These are phyloP conservation scores for Albatrellus sp. DNA, from an alignment of 1,284 basidiomycete species.

Conservation along the genomic window DNA sequence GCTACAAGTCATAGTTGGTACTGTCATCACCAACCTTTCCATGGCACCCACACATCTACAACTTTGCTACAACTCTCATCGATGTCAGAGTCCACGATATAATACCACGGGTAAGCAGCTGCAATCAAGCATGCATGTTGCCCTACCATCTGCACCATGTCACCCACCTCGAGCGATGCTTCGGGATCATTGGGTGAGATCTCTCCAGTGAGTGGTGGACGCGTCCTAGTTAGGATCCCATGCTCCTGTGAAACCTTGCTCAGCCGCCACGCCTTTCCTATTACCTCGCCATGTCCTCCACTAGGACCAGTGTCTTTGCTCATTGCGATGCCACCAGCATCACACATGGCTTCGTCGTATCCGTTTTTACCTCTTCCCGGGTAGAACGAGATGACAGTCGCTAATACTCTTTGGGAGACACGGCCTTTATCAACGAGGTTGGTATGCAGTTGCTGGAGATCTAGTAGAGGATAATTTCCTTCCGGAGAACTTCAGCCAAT, in stretches of 20 bases:
- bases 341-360: constrained; percentile 65
- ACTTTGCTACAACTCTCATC: constrained; percentile 38
- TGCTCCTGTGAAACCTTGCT: constrained; percentile 74
- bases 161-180: constrained; percentile 40
- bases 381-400: constrained; percentile 70
- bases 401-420: constrained; percentile 59
- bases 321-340: constrained; percentile 75
- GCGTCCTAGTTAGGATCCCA: constrained; percentile 46
- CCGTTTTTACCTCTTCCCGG: constrained; percentile 49
- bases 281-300: constrained; percentile 59
- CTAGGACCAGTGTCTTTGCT: constrained; percentile 74
- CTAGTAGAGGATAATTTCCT: constrained; percentile 78
- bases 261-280: constrained; percentile 61
- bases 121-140: constrained; percentile 72
- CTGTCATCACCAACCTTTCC: constrained; percentile 70
- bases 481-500: constrained; percentile 1
- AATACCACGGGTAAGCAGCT: constrained; percentile 74
- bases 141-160: constrained; percentile 53
- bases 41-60: constrained; percentile 80
- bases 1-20: too few relatives aligned
- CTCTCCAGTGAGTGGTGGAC: too few relatives aligned
- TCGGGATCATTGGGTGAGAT: constrained; percentile 14
- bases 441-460: constrained; percentile 76
- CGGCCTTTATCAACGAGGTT: constrained; percentile 41
- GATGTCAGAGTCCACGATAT: constrained; percentile 55